Evolutionary conservation across 202 grass and related monocot genomes (phyloP).

Genomic region (Musa balbisiana): DNA sequence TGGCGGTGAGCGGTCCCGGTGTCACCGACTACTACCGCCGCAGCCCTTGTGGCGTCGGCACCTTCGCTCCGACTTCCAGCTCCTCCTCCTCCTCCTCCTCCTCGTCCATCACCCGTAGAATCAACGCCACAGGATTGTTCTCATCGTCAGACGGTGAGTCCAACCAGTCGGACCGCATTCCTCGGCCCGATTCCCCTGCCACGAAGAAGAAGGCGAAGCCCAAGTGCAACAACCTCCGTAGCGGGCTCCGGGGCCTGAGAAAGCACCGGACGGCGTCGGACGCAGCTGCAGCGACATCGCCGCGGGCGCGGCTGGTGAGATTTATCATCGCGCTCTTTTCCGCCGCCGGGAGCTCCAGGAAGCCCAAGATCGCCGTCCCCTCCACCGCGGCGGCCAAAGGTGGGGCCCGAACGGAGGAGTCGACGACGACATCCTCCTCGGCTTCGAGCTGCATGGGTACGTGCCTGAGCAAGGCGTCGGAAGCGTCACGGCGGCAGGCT

Average conservation of each 20-base stretch:
- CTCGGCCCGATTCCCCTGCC: neutral
- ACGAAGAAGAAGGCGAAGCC: slow-evolving; percentile 20
- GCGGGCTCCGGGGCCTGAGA: slow-evolving; percentile 32
- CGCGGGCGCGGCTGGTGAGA: slow-evolving; percentile 32
- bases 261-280: slow-evolving; percentile 11
- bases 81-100: slow-evolving; percentile 52
- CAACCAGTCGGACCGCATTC: slow-evolving; percentile 3
- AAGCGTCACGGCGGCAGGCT: neutral
- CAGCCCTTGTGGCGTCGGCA: neutral
- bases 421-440: neutral
- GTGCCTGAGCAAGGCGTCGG: slow-evolving; percentile 7
- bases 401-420: neutral
- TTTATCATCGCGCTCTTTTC: slow-evolving; percentile 57
- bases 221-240: slow-evolving; percentile 38
- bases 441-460: neutral
- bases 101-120: slow-evolving; percentile 11
- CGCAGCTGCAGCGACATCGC: slow-evolving; percentile 15
- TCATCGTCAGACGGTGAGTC: slow-evolving; percentile 23
- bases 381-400: neutral
- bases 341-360: slow-evolving; percentile 33
- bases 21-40: slow-evolving; percentile 32
- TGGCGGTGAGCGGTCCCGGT: neutral
- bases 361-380: slow-evolving; percentile 32
- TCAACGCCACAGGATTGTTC: neutral
- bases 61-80: slow-evolving; percentile 22